phyloP scores from a whole-genome alignment of 129 eudicot genomes.

The Flaveria trinervia region DNA sequence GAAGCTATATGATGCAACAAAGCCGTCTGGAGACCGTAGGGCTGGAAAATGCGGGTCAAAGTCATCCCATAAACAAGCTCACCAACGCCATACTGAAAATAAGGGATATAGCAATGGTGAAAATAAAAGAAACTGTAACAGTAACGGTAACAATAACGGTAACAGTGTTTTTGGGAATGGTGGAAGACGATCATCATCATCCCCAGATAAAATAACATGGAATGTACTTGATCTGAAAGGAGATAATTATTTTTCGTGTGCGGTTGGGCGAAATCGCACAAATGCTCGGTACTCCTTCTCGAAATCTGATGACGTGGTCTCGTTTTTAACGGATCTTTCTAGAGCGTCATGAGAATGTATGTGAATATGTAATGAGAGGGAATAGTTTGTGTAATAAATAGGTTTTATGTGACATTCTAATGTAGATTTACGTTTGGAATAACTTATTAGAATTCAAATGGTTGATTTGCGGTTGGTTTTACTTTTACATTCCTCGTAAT shows the following conservation, averaged over 20 bases:
- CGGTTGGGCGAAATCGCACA: conserved; percentile 71
- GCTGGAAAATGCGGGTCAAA: conserved; percentile 48
- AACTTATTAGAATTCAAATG: neutral
- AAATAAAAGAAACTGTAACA: conserved; percentile 32
- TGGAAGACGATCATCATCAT: conserved; percentile 34
- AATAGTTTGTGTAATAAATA: conserved; percentile 22
- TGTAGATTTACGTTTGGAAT: neutral
- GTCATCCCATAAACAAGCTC: conserved; percentile 39
- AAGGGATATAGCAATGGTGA: conserved; percentile 41
- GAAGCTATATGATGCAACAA: conserved; percentile 50
- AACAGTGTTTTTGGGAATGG: conserved; percentile 23
- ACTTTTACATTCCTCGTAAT: neutral
- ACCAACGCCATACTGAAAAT: conserved; percentile 43
- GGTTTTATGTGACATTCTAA: conserved; percentile 7
- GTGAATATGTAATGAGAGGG: neutral
- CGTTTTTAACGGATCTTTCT: conserved; percentile 64
- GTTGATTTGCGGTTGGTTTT: conserved; percentile 1
- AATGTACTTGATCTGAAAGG: conserved; percentile 80
- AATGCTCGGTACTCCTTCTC: conserved; percentile 71
- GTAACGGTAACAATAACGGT: conserved; percentile 10
- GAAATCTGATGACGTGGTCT: conserved; percentile 71
- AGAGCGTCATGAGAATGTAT: conserved; percentile 38
- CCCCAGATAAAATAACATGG: conserved; percentile 69
- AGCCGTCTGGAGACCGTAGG: conserved; percentile 43
- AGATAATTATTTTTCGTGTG: conserved; percentile 84